Base-by-base conservation (phyloP, 306 rosid genomes). In the Crotalaria pallida region DNA sequence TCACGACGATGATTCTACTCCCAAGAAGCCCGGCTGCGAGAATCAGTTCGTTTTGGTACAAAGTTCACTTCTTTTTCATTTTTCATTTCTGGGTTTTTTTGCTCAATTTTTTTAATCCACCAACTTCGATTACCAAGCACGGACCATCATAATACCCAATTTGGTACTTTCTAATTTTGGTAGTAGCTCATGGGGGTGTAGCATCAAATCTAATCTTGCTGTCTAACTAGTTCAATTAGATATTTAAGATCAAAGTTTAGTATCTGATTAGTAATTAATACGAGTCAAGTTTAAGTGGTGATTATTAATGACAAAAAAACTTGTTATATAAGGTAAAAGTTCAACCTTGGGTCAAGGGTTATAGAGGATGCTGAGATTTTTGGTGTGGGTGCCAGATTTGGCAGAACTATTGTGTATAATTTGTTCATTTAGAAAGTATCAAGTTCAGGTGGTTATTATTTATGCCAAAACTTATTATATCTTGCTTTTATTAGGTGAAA, bases 321-420 rank as follows among this genome's bases (percentile, higher is more conserved):
- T 49, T 58, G 0, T 7, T 57, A 10, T 26, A 4, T 69, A 12
- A 95, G 99, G 89, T 89, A 15, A 95, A 95, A 86, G 96, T 91
- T 80, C 97, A 95, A 84, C 91, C 96, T 61, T 95, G 97, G 97
- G 87, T 95, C 45, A 73, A 91, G 61, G 97, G 92, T 19, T 19
- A 60, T 70, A 33, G 96, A 91, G 79, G 88, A 82, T 52, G 81
- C 53, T 41, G 96, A 89, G 78, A 87, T 86, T 77, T 97, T 94
- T 26, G 99, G 99, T 13, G 92, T 91, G 23, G 96, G 95, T 77
- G 97, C 97, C 15, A 74, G 97, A 83, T 94, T 94, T 73, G 99
- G 99, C n/a, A 78, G 81, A 3, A 27, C 31, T 8, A 31, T 31
- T 5, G 36, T 31, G 43, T 86, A n/a, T n/a, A 0, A n/a, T 47